Conservation (phyloP, 2,329 filamentous ascomycete species). For the Lanzia echinophila region DNA sequence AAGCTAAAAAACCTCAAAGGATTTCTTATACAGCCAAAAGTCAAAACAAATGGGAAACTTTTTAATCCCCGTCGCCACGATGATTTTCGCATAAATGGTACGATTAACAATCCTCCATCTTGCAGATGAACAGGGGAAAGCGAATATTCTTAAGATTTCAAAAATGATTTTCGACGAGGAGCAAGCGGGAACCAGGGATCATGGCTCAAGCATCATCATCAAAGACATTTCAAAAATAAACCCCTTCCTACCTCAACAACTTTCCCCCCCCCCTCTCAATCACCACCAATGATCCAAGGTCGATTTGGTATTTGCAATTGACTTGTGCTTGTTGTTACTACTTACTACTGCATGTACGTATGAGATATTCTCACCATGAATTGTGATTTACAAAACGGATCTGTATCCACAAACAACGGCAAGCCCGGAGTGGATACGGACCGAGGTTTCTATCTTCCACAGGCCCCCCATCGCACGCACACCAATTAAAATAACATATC, state of each 20-base stretch:
- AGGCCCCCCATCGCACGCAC: conserved; percentile 5
- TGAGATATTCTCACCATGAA: too few relatives aligned
- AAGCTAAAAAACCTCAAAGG: background rate
- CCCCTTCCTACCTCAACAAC: background rate
- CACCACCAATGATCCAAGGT: too few relatives aligned
- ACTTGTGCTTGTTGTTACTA: too few relatives aligned
- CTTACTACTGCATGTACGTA: too few relatives aligned
- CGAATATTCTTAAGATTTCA: background rate
- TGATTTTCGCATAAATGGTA: background rate
- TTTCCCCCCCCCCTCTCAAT: too few relatives aligned
- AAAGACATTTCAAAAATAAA: background rate
- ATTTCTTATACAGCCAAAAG: too few relatives aligned
- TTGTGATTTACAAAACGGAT: background rate
- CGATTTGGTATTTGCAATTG: too few relatives aligned
- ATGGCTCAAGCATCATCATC: background rate
- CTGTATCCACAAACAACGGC: background rate
- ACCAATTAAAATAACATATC: conserved; percentile 5
- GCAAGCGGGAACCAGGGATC: conserved; percentile 6
- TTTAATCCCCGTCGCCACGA: conserved; percentile 6
- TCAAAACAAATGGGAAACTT: too few relatives aligned
- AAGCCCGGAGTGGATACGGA: conserved; percentile 3
- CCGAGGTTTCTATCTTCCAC: background rate
- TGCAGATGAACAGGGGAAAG: conserved; percentile 1
- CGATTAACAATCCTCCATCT: background rate
- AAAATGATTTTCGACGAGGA: conserved; percentile 8